Evolutionary conservation across 331 rosid genomes (phyloP), one percentile per base, ranked within the genome.

Genomic region (Pyrus hybrid): DNA sequence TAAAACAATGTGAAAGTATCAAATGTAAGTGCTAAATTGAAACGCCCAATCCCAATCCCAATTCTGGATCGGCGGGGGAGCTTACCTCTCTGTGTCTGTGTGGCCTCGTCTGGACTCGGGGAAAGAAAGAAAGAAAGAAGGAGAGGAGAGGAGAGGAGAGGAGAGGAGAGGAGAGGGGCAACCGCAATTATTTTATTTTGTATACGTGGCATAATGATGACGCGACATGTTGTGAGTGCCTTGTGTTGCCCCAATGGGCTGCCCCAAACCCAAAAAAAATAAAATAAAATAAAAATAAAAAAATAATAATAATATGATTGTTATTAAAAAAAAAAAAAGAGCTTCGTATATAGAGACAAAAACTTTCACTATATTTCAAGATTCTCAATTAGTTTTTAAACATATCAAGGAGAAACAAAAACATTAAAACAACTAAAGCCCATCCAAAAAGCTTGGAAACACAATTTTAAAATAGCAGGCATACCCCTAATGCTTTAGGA

Each of bases 31-130:
- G 21, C 8, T 29, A 11, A 61, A 26, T 45, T 54, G 53, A 69
- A 47, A 13, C 47, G 13, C 13, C 58, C 63, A 21, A 57, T 57
- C 21, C 23, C n/a, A 10, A 69, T 67, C 72, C 7, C 20, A 5
- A 17, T 14, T 73, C 25, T 37, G 77, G 43, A 62, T 22, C 45
- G 77, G 47, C 7, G 51, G 76, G 67, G n/a, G 2, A 53, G n/a
- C 45, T 11, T 4, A 57, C 75, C 63, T 49, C 49, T n/a, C 35
- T 26, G 8, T 28, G 16, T 43, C 23, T 35, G 67, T 68, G 63
- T 76, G 69, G 75, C 16, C 45, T 76, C 80, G 68, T 26, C 68
- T 1, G 80, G 68, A 58, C 47, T 76, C 62, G 17, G 74, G 62
- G n/a, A 68, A 18, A 18, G 58, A 51, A 2, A 17, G 11, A 12